Evolutionary conservation across 225 moss, liverwort and hornwort genomes (phyloP).

Genomic region (Pseudisothecium myosuroides): DNA sequence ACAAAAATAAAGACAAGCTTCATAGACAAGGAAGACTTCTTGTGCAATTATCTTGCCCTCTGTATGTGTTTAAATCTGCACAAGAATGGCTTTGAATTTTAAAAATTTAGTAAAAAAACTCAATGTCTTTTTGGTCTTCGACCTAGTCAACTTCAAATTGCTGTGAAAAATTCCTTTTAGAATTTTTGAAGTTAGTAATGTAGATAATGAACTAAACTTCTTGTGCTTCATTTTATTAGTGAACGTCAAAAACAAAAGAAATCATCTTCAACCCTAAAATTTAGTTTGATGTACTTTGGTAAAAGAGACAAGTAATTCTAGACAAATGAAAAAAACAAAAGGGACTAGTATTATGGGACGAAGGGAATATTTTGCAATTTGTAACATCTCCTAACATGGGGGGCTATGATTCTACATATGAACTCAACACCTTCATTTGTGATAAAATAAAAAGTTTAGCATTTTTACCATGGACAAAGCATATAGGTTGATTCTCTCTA

Average conservation of each 20-base stretch:
- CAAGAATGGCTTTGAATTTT: background rate
- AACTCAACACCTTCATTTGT: background rate
- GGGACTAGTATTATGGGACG: rapidly evolving
- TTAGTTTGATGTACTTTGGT: rapidly evolving
- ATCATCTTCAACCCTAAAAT: background rate
- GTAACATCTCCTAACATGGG: background rate
- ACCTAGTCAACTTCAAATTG: background rate
- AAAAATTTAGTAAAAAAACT: background rate
- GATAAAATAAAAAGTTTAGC: background rate
- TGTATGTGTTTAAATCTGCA: rapidly evolving
- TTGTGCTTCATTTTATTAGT: background rate
- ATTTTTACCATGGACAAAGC: background rate
- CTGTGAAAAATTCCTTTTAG: background rate
- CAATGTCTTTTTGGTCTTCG: background rate
- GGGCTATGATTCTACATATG: background rate
- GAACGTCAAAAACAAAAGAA: background rate
- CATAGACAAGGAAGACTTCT: background rate
- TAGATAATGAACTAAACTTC: background rate
- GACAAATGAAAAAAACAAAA: background rate
- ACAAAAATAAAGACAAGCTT: rapidly evolving
- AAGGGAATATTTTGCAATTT: background rate
- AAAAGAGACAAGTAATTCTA: background rate
- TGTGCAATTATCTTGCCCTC: background rate
- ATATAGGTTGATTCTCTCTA: background rate
- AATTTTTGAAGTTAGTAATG: too few species aligned